Base-by-base conservation (phyloP, 495 filamentous ascomycete genomes). In the Annulohypoxylon maeteangense region DNA sequence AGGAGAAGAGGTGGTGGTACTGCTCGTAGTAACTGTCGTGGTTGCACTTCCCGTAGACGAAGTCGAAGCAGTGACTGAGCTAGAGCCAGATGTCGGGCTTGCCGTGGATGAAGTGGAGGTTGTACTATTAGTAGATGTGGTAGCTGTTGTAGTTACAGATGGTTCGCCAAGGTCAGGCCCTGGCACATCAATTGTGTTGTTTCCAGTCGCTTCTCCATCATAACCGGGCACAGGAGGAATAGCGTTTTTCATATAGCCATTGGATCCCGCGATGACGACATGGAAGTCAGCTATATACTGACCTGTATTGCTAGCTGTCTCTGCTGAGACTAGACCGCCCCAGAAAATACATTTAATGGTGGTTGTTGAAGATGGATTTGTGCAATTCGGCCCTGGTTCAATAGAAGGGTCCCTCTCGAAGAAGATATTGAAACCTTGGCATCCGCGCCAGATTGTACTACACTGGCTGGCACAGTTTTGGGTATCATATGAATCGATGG, bases 331-430 rank as follows among this genome's bases (percentile, higher is more conserved):
- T 20, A 67, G 58, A 14, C 73, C 76, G 44, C 82, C 83, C 81
- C 82, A 87, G 64, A 84, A 83, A 20, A 81, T 79, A 70, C 86
- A 88, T 77, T 86, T 87, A 78, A 84, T 85, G 65, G 83, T 82
- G 42, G 83, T 86, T 32, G 81, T 78, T 14, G 80, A 80, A 12
- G 82, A 47, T 0, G 86, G 85, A 59, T 86, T 79, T 40, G 72
- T 71, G 75, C 82, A 83, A 59, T 67, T 76, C 2, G 78, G 77
- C 42, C 76, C 77, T 38, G 78, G 76, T 3, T 50, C 40, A 1
- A 84, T 42, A 10, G 69, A 75, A 0, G 84, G 84, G 67, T 85
- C 82, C 34, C 84, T 76, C 65, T 87, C 84, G 45, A 78, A 81
- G 64, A 70, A 86, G 27, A 86, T 77, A 70, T 86, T 85, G 76